Evolutionary conservation across 371 early-diverging fungal genomes (phyloP), one percentile per base, ranked within the genome.

Genomic region (Mucor racemosus): DNA sequence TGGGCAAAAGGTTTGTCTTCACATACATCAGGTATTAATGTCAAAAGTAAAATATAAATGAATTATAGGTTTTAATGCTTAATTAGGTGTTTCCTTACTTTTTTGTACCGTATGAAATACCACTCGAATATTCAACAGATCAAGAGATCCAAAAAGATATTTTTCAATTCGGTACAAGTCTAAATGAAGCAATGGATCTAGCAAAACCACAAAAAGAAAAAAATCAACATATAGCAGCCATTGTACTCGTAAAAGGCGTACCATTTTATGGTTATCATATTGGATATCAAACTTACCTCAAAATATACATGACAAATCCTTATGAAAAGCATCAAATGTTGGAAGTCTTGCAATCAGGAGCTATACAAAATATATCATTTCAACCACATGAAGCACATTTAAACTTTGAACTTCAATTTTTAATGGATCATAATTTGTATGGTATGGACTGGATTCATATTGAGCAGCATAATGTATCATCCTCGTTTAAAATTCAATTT

Each of bases 401-500:
- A 35, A 90, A 95, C 3, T 98, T 90, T 75, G 81, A 89, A 5
- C 76, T 95, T 15, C 96, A 98, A 78, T 97, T 97, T 74, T 82
- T 97, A 72, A 85, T 95, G 62, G 99, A 99, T 72, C 90, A 91
- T 68, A 94, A 94, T 56, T 77, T 99, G n/a, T 92, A 90, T 56
- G 98, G 99, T 5, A 97, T 97, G 96, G 92, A 92, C 39, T 92
- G 88, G 86, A 44, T 71, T 3, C 69, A 72, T 50, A 14, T 73
- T 19, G 64, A 71, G 26, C 38, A 62, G 0, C 35, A 60, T 50
- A 35, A 50, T 4, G 8, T 31, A 26, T 44, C 42, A 8, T 14
- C 56, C 1, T 36, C 62, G 7, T 57, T 68, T 14, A 63, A 72
- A 36, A 39, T 77, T 4, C 56, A 69, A 26, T 85, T 82, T 65